Percentiles rank a stretch among this genome's conserved stretches.
Evolutionary conservation across 2,329 filamentous ascomycete genomes (phyloP).

Genomic region (Trichoderma sp.): DNA sequence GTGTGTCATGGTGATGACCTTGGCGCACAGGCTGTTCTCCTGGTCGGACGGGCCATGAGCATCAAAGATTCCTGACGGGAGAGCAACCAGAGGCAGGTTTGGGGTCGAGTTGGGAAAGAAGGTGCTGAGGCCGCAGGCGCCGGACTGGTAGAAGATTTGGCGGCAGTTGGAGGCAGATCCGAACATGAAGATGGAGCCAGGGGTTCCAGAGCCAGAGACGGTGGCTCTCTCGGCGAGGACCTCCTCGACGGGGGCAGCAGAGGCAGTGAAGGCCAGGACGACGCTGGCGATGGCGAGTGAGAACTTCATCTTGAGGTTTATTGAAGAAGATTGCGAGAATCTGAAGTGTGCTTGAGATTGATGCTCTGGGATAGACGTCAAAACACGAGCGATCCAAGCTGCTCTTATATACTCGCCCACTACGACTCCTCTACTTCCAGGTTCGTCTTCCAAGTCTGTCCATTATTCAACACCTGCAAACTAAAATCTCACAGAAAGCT

Average conservation of each 20-base stretch:
- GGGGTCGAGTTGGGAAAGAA: constrained; percentile 17
- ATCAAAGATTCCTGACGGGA: constrained; percentile 14
- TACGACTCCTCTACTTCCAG: not conserved
- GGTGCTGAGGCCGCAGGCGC: constrained; percentile 23
- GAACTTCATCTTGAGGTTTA: constrained; percentile 16
- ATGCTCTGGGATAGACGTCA: not conserved
- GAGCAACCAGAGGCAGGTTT: constrained; percentile 19
- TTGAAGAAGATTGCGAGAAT: not conserved
- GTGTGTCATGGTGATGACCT: constrained; percentile 21
- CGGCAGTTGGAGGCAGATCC: constrained; percentile 14
- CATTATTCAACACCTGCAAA: not conserved
- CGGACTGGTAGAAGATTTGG: constrained; percentile 17
- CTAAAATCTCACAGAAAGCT: constrained; percentile 10
- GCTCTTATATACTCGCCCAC: not conserved
- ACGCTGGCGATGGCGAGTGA: not conserved
- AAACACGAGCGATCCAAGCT: not conserved
- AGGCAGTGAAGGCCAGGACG: constrained; percentile 16
- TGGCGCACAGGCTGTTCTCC: constrained; percentile 21
- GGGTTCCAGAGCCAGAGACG: constrained; percentile 14
- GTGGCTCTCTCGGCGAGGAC: not conserved
- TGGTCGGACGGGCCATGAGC: constrained; percentile 4
- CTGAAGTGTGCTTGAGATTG: not conserved
- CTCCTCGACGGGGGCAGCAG: constrained; percentile 6
- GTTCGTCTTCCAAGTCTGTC: not conserved
- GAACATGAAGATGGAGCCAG: constrained; percentile 21